Conservation (phyloP, 164 flowering plant genomes). For the Annona squamosa region DNA sequence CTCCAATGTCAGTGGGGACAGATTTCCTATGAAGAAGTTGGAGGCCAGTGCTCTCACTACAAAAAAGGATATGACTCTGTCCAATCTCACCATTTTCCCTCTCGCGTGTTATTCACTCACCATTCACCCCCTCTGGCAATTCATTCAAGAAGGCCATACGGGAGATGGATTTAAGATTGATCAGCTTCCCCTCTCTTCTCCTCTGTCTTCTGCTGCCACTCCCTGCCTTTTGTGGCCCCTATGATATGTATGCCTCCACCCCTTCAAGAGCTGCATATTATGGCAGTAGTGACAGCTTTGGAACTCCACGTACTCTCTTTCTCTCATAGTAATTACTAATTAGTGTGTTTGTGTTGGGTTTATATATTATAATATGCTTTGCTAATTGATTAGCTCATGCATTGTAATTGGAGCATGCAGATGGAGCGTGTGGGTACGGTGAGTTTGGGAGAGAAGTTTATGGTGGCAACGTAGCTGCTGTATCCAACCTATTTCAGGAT, state of each 20-base stretch:
- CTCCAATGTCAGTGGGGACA: too few species aligned
- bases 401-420: constrained; percentile 22
- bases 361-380: too few species aligned
- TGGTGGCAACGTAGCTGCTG: constrained; percentile 59
- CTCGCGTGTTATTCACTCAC: too few species aligned
- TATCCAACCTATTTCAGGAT: constrained; percentile 48
- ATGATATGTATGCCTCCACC: constrained; percentile 22
- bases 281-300: constrained; percentile 80
- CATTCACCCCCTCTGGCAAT: too few species aligned
- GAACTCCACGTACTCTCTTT: constrained; percentile 56
- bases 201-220: constrained; percentile 27
- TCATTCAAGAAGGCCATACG: too few species aligned
- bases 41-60: too few species aligned
- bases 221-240: constrained; percentile 34
- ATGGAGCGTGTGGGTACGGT: constrained; percentile 85
- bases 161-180: constrained; percentile 11
- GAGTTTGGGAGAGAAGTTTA: constrained; percentile 67
- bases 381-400: too few species aligned
- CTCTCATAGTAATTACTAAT: not conserved
- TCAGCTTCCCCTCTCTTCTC: constrained; percentile 3
- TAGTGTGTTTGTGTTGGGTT: too few species aligned
- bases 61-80: too few species aligned
- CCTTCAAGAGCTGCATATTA: constrained; percentile 67
- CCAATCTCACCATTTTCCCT: too few species aligned
- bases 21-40: too few species aligned